Evolutionary conservation across 495 filamentous ascomycete species (phyloP), one percentile per base, ranked within the genome.

Genomic region (Hyaloscypha finlandica): DNA sequence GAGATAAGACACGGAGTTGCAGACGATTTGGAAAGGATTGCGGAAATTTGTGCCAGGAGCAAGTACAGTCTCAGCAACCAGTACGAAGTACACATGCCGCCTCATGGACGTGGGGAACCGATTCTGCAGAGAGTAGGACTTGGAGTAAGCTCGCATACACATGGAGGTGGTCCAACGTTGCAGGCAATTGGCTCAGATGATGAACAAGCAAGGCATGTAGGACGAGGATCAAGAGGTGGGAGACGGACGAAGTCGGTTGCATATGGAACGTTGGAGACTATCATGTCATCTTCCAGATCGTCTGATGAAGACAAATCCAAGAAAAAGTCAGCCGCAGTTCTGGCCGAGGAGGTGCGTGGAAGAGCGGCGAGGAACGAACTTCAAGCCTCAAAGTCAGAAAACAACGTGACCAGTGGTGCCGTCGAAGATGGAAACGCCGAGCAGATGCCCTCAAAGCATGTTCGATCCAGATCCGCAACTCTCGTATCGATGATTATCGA

Each of bases 51-150:
- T 70, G 84, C 83, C 14, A 77, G 81, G 20, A 84, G 81, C 11
- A 78, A 80, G 51, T 85, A 84, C 71, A 83, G 81, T 55, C 71
- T 85, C 35, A 84, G 81, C 70, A 85, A 85, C 70, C 83, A 86
- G 63, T 86, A 86, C 66, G 83, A 86, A 57, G 82, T 85, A n/a
- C 84, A 86, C 64, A 81, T 85, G 54, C 76, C 81, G 6, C 83
- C 84, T 8, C 84, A 85, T 68, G 82, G 81, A 8, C 81, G 78
- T 5, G 83, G 84, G 5, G 64, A 77, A 8, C 68, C 75, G 0
- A 80, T 83, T 63, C 25, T 76, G 69, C 42, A 37, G 59, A 66
- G 59, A 65, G 60, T 63, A 61, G 69, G 61, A 4, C 51, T 55
- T 12, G 66, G 61, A 32, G 32, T 67, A 14, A 67, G 65, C 32